A percentile compares a stretch with the other conserved stretches of the same genome.
phyloP scores from a whole-genome alignment of 257 asterid species.

The Vinca minor region DNA sequence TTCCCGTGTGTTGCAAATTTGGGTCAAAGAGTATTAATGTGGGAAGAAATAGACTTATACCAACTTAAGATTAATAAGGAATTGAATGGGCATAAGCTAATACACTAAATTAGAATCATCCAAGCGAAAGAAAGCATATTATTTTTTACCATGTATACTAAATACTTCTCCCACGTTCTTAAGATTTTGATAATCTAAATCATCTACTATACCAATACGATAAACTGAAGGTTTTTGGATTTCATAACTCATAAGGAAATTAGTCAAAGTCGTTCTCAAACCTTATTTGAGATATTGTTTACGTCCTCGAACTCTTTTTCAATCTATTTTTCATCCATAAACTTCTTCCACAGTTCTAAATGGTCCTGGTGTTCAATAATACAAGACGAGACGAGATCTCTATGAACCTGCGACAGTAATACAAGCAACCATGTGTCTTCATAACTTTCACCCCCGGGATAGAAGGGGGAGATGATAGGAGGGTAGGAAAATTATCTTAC shows the following conservation, averaged over 20 bases:
- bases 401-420: not conserved
- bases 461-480: conserved; percentile 2
- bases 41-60: not conserved
- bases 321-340: no score
- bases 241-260: no score
- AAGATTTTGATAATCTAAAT: not conserved
- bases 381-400: not conserved
- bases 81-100: not conserved
- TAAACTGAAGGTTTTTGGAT: no score
- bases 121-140: not conserved
- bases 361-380: no score
- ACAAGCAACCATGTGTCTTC: conserved; percentile 1
- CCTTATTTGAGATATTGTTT: no score
- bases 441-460: not conserved
- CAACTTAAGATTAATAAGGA: not conserved
- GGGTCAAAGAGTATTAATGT: not conserved
- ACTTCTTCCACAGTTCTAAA: no score
- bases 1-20: not conserved
- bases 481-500: conserved; percentile 32
- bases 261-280: no score
- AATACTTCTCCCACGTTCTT: no score
- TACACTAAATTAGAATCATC: not conserved
- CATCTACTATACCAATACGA: no score
- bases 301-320: no score
- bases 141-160: no score